phyloP scores from a whole-genome alignment of 352 stramenopile species.

The Pythium dissotocum region DNA sequence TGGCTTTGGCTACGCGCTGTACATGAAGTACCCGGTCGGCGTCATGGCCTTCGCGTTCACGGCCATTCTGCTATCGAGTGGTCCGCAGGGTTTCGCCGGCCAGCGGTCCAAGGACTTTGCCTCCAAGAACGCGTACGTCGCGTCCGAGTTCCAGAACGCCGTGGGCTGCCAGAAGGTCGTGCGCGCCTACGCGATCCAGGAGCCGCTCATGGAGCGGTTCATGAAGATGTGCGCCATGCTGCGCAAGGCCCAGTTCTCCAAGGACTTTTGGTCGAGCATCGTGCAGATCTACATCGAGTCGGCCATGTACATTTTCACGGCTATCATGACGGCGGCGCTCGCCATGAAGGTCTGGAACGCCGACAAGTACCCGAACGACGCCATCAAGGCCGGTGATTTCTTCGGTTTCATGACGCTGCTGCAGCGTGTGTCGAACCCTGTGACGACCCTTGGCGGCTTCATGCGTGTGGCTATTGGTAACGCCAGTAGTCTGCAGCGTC shows the following conservation, averaged over 20 bases:
- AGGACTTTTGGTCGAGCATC: conserved; percentile 89
- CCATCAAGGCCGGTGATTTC: conserved; percentile 76
- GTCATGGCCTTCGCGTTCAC: conserved; percentile 86
- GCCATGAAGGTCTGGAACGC: conserved; percentile 83
- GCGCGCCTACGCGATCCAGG: conserved; percentile 82
- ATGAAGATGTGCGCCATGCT: conserved; percentile 59
- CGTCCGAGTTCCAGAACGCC: conserved; percentile 87
- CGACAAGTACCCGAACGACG: conserved; percentile 28
- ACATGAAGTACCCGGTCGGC: conserved; percentile 80
- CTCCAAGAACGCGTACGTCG: conserved; percentile 86
- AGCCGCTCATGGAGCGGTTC: conserved; percentile 74
- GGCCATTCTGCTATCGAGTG: conserved; percentile 76
- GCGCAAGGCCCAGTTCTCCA: conserved; percentile 85
- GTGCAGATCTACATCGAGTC: conserved; percentile 91
- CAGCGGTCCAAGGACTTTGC: conserved; percentile 86
- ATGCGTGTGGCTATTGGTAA: conserved; percentile 90
- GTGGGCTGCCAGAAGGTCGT: conserved; percentile 87
- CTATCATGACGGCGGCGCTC: conserved; percentile 83
- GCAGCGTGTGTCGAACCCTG: conserved; percentile 76
- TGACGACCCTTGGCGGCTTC: conserved; percentile 83
- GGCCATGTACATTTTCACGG: conserved; percentile 90
- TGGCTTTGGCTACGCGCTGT: conserved; percentile 82
- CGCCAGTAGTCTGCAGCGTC: conserved; percentile 81
- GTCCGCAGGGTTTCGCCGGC: conserved; percentile 79
- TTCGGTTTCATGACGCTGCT: conserved; percentile 84